Percentiles rank a stretch among this genome's conserved stretches.
phyloP scores from a whole-genome alignment of 176 grass and related monocot species.

The Saccharum officinarum region DNA sequence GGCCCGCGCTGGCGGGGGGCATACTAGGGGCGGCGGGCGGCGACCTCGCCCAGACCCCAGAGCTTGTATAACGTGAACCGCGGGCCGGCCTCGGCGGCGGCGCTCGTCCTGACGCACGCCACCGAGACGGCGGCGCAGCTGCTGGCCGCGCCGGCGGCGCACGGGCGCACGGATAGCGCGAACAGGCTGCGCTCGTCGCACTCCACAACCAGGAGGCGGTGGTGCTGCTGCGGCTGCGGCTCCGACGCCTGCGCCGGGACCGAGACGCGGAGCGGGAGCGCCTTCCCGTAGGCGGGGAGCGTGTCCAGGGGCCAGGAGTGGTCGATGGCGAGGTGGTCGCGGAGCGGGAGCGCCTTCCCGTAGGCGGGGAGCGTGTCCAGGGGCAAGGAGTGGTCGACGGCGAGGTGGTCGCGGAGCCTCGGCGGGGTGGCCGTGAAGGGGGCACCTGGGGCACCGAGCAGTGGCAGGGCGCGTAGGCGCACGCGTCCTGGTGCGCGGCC shows the following conservation, averaged over 20 bases:
- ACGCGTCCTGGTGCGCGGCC: not conserved
- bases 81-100: not conserved
- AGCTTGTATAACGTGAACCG: not conserved
- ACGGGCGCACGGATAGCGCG: not conserved
- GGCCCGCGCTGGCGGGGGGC: no score
- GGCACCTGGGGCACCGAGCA: not conserved
- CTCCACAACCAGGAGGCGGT: not conserved
- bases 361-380: not conserved
- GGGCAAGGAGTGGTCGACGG: not conserved
- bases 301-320: no score
- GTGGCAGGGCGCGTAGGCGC: constrained; percentile 16
- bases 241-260: not conserved
- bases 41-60: no score
- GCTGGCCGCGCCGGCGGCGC: not conserved
- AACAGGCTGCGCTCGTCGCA: constrained; percentile 2
- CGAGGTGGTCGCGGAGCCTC: constrained; percentile 12
- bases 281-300: no score
- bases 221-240: not conserved
- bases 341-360: not conserved
- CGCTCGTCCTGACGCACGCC: not conserved
- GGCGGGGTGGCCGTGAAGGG: not conserved
- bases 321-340: not conserved
- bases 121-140: no score
- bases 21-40: no score
- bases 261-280: not conserved